Conservation (phyloP, 2,329 filamentous ascomycete species). For the Diaporthe citri region DNA sequence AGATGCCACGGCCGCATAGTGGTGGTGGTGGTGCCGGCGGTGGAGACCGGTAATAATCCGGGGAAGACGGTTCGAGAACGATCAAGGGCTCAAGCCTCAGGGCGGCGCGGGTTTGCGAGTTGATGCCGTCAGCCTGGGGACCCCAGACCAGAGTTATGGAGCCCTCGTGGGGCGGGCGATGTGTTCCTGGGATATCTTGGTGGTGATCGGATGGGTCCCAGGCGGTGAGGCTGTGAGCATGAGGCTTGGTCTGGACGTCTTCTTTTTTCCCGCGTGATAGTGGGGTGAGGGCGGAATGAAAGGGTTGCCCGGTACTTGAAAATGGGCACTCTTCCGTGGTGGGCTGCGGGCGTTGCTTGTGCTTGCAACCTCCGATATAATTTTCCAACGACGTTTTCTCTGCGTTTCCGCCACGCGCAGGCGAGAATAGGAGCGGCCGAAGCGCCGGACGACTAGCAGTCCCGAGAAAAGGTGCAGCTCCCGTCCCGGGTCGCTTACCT, state of each 20-base stretch:
- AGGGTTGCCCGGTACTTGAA: conserved; percentile 16
- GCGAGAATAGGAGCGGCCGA: conserved; percentile 27
- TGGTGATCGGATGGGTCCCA: conserved; percentile 11
- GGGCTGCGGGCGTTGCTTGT: not conserved
- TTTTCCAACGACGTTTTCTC: not conserved
- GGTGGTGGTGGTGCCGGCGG: conserved; percentile 15
- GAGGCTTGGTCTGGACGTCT: not conserved
- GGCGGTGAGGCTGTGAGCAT: conserved; percentile 25
- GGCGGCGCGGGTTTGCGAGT: conserved; percentile 18
- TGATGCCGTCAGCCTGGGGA: conserved; percentile 32
- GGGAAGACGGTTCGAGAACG: conserved; percentile 36
- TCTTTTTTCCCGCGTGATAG: not conserved
- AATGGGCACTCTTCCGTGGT: not conserved
- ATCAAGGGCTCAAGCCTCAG: conserved; percentile 15
- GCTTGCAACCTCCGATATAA: not conserved
- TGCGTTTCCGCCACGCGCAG: not conserved
- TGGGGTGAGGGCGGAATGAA: conserved; percentile 5
- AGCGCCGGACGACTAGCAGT: conserved; percentile 11
- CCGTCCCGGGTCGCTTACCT: conserved; percentile 4
- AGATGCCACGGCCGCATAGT: not conserved
- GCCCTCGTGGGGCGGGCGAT: conserved; percentile 26
- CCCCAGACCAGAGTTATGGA: conserved; percentile 19
- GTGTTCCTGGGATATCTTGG: conserved; percentile 15
- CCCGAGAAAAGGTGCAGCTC: conserved; percentile 10
- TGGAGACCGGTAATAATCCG: conserved; percentile 28